Percentiles rank a stretch among this genome's conserved stretches.
These are phyloP conservation scores for Pichia heedii DNA, from an alignment of 805 yeast species.

Conservation along the genomic window DNA sequence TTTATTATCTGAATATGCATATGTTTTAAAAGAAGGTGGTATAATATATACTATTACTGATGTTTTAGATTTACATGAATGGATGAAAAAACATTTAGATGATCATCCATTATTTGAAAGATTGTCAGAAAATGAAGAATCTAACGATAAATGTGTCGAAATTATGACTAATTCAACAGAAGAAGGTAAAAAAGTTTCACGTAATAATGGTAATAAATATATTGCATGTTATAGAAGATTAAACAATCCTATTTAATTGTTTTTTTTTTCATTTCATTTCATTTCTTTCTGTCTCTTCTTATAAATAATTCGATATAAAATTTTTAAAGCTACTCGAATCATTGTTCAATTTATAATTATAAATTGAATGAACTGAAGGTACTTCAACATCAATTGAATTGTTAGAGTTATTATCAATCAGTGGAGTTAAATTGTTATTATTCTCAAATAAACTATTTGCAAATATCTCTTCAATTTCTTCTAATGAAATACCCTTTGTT, in stretches of 20 bases:
- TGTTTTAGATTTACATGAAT: conserved; percentile 81
- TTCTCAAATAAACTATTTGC: conserved; percentile 29
- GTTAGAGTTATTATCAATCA: not conserved
- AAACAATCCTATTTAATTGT: conserved; percentile 41
- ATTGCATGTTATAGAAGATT: conserved; percentile 80
- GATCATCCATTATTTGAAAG: conserved; percentile 89
- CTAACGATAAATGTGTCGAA: conserved; percentile 67
- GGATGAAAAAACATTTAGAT: conserved; percentile 93
- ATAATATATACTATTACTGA: conserved; percentile 91
- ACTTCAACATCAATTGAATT: conserved; percentile 25
- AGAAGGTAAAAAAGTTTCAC: conserved; percentile 92
- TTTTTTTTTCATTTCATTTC: too few species aligned
- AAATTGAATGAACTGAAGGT: conserved; percentile 29
- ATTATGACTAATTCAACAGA: conserved; percentile 92
- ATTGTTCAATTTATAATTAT: conserved; percentile 26
- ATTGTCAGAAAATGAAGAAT: conserved; percentile 70
- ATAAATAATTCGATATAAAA: conserved; percentile 15
- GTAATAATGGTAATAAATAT: conserved; percentile 82
- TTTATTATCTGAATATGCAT: conserved; percentile 85
- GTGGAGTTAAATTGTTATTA: not conserved
- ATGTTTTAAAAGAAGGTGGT: conserved; percentile 78
- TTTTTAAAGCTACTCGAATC: conserved; percentile 29
- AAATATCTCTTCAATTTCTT: conserved; percentile 86
- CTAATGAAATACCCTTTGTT: conserved; percentile 79
- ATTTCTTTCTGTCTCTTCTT: too few species aligned